These are phyloP conservation scores for Suhomyces terraborum DNA, from an alignment of 1,139 yeast genomes.

Conservation along the genomic window DNA sequence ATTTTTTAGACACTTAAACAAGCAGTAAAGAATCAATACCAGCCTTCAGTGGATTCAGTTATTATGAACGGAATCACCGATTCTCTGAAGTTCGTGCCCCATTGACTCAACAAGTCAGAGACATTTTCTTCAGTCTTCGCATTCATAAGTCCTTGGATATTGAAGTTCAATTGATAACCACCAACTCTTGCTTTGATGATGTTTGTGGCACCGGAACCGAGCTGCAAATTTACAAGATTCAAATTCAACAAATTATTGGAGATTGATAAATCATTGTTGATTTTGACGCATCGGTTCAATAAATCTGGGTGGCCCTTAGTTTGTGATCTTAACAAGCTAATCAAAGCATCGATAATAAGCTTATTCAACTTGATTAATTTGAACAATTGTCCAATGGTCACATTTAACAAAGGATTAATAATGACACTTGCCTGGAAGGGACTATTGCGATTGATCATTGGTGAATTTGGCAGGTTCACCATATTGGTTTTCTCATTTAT, in stretches of 20 bases:
- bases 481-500: constrained; percentile 4
- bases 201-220: constrained; percentile 28
- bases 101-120: constrained; percentile 23
- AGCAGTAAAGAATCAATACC: constrained; percentile 30
- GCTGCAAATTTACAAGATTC: constrained; percentile 24
- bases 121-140: constrained; percentile 2
- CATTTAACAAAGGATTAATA: constrained; percentile 38
- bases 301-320: constrained; percentile 27
- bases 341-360: constrained; percentile 36
- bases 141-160: constrained; percentile 10
- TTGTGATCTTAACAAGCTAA: constrained; percentile 18
- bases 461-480: constrained; percentile 8
- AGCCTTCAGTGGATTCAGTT: constrained; percentile 40
- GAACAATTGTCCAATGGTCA: constrained; percentile 38
- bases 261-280: constrained; percentile 42
- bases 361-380: constrained; percentile 41
- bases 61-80: constrained; percentile 34
- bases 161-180: constrained; percentile 33
- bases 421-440: constrained; percentile 28
- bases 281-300: constrained; percentile 33
- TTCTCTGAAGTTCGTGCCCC: constrained; percentile 33
- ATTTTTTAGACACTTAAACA: too few species aligned
- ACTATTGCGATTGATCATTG: constrained; percentile 11
- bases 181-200: constrained; percentile 31
- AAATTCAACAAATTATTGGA: constrained; percentile 38